These are phyloP conservation scores for Canariomyces notabilis DNA, from an alignment of 2,329 filamentous ascomycete species.

Conservation along the genomic window DNA sequence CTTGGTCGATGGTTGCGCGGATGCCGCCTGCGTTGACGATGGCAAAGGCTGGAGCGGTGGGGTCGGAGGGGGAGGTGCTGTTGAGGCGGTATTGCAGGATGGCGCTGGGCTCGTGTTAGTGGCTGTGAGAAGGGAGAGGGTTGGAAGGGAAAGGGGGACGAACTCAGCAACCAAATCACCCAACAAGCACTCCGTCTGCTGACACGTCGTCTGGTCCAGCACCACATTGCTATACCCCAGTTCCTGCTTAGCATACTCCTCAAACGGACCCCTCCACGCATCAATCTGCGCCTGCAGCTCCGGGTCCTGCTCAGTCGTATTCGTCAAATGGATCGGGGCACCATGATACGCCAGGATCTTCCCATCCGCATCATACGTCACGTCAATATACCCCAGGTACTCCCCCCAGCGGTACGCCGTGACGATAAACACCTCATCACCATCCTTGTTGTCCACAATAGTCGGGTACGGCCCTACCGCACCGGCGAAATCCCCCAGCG, in stretches of 20 bases:
- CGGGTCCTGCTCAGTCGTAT: conserved; percentile 52
- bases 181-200: conserved; percentile 52
- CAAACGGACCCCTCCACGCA: conserved; percentile 56
- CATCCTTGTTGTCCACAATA: conserved; percentile 54
- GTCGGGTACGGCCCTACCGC: conserved; percentile 60
- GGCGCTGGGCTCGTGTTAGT: conserved; percentile 38
- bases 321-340: conserved; percentile 59
- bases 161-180: conserved; percentile 51
- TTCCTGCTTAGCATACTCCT: conserved; percentile 53
- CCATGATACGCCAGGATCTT: conserved; percentile 59
- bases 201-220: conserved; percentile 56
- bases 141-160: too few species aligned
- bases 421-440: conserved; percentile 64
- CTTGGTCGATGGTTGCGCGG: conserved; percentile 57
- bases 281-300: conserved; percentile 54
- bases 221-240: conserved; percentile 50
- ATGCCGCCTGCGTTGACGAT: conserved; percentile 61
- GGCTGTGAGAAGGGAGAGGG: too few species aligned
- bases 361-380: conserved; percentile 57
- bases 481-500: conserved; percentile 54
- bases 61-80: conserved; percentile 36
- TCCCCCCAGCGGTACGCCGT: conserved; percentile 65
- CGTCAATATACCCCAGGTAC: conserved; percentile 63
- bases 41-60: conserved; percentile 48
- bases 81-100: conserved; percentile 57